Evolutionary conservation across 2,329 filamentous ascomycete species (phyloP).

Genomic region (Ophiostoma ips): DNA sequence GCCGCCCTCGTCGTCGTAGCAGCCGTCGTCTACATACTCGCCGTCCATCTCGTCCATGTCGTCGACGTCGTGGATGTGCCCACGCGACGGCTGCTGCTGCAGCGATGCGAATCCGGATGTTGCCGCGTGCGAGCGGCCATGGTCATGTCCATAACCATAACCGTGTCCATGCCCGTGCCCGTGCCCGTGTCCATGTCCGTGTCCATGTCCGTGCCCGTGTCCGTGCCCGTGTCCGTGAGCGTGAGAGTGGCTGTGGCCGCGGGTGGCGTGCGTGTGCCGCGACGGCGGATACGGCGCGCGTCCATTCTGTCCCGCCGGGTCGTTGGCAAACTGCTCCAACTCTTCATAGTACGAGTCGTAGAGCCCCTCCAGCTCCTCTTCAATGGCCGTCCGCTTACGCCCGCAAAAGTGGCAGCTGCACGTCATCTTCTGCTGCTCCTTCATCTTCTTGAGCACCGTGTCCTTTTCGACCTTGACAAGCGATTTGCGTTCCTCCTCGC

Average conservation of each 20-base stretch:
- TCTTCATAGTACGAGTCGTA: constrained; percentile 99
- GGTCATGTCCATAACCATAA: neutral
- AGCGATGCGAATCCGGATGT: constrained; percentile 39
- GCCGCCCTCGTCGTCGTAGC: constrained; percentile 31
- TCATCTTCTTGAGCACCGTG: constrained; percentile 96
- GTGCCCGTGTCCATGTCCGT: neutral
- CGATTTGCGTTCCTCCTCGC: constrained; percentile 87
- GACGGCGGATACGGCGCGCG: constrained; percentile 36
- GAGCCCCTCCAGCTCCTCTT: constrained; percentile 91
- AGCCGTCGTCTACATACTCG: constrained; percentile 36
- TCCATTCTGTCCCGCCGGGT: constrained; percentile 32
- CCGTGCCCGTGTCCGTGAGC: no score
- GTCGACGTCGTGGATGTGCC: constrained; percentile 52
- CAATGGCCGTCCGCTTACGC: constrained; percentile 88
- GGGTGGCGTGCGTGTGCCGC: neutral
- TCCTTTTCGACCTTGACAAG: constrained; percentile 98
- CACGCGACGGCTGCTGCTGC: constrained; percentile 56
- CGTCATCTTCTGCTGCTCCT: constrained; percentile 98
- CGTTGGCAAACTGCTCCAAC: constrained; percentile 91
- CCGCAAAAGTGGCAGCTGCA: constrained; percentile 97
- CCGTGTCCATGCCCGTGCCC: neutral
- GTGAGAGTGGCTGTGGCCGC: neutral
- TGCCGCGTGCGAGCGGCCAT: constrained; percentile 31
- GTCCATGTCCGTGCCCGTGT: neutral
- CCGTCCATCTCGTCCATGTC: constrained; percentile 33